These are phyloP conservation scores for Syncephalastrum contaminatum DNA, from an alignment of 371 early-diverging fungal species.

Conservation along the genomic window DNA sequence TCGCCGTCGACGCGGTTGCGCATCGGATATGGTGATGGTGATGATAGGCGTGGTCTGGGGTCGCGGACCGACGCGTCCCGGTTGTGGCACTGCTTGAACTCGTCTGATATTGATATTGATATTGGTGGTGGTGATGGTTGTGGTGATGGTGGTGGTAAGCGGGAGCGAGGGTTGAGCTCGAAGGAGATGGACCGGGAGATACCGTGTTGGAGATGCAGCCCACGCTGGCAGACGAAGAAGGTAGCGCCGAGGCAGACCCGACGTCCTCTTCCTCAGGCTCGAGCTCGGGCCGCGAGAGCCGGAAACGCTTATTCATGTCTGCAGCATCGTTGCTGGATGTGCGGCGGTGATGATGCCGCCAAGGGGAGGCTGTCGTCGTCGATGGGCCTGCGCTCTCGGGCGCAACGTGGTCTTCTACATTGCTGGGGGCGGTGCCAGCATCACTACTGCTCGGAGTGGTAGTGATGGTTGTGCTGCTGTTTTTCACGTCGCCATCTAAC, in stretches of 20 bases:
- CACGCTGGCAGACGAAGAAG: conserved; percentile 15
- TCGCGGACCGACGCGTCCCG: conserved; percentile 28
- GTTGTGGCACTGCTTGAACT: not conserved
- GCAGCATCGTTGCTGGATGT: conserved; percentile 51
- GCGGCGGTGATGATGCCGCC: conserved; percentile 45
- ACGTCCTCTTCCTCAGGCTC: conserved; percentile 17
- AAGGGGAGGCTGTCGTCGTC: not conserved
- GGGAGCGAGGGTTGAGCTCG: not conserved
- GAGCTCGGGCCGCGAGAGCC: conserved; percentile 33
- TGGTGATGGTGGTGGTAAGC: conserved; percentile 13
- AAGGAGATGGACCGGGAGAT: conserved; percentile 11
- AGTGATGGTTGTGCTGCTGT: not conserved
- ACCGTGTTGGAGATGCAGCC: conserved; percentile 11
- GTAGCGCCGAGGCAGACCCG: conserved; percentile 7
- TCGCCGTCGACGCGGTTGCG: not conserved
- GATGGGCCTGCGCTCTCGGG: not conserved
- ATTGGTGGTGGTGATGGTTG: conserved; percentile 4
- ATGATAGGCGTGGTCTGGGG: conserved; percentile 29
- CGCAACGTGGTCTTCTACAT: not conserved
- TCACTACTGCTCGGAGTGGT: not conserved
- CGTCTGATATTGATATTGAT: no score
- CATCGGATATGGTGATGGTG: conserved; percentile 16
- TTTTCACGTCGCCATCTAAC: no score
- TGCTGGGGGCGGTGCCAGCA: not conserved
- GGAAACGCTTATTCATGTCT: conserved; percentile 39